A percentile compares a stretch with the other conserved stretches of the same genome.
phyloP scores from a whole-genome alignment of 805 yeast genomes.

The Metschnikowia chrysomelidarum region DNA sequence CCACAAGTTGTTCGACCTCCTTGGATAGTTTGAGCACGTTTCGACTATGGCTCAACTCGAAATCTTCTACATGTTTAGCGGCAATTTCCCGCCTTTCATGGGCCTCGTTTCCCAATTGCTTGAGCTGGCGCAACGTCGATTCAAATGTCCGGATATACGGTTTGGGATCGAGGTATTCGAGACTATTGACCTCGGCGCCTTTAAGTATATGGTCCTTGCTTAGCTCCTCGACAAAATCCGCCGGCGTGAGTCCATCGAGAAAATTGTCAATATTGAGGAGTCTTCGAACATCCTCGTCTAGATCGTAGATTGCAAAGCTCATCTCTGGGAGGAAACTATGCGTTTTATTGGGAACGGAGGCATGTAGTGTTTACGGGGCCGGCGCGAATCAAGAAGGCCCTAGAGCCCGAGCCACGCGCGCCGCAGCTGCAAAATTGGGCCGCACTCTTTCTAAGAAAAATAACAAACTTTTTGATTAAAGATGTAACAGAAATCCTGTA shows the following conservation, averaged over 20 bases:
- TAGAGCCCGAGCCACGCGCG: no score
- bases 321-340: no score
- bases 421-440: no score
- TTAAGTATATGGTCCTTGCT: conserved; percentile 62
- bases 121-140: conserved; percentile 71
- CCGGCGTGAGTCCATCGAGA: conserved; percentile 65
- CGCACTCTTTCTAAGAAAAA: no score
- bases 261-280: conserved; percentile 61
- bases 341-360: no score
- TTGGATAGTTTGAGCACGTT: conserved; percentile 58
- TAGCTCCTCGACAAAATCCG: conserved; percentile 77
- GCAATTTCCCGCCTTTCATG: conserved; percentile 47
- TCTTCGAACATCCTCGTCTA: conserved; percentile 60
- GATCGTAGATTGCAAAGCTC: conserved; percentile 53
- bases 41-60: conserved; percentile 65
- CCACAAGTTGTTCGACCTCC: conserved; percentile 44
- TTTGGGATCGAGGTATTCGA: conserved; percentile 76
- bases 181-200: conserved; percentile 49
- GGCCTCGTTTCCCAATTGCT: conserved; percentile 58
- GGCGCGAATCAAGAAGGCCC: no score
- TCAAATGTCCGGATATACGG: conserved; percentile 95
- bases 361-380: no score
- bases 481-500: no score
- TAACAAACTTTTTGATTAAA: no score
- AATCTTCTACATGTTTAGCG: conserved; percentile 54